Evolutionary conservation across 257 asterid species (phyloP), one percentile per base, ranked within the genome.

Genomic region (Linderniella brevidens): DNA sequence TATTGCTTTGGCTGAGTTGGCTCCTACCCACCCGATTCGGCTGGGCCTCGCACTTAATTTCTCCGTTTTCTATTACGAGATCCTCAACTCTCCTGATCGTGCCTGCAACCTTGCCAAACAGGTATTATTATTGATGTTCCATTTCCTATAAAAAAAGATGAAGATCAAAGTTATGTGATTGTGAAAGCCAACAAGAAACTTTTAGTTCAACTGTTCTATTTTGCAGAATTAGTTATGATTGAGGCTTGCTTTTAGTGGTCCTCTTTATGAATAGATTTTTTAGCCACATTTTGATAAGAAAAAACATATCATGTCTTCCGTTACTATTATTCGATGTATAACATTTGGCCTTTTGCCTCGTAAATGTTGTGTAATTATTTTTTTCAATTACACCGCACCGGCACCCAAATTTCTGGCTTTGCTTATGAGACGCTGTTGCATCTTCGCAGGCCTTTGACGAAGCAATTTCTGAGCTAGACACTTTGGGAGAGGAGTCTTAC

Each of bases 31-130:
- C 49, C 88, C 88, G n/a, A 78, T 78, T 25, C 68, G 88, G 56
- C 83, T 78, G 35, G 88, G 88, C 35, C 80, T 78, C 54, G 88
- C 83, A 41, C 83, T 78, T n/a, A 78, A 74, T 63, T 78, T 78
- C 64, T 78, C 88, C 0, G 83, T 78, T 50, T 78, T 78, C 74
- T 78, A 78, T 61, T 78, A 78, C 19, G 88, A 78, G 63, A 77
- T 77, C 56, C 80, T 77, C 3, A 71, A 60, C 50, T 66, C 83
- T 45, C 82, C 87, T 13, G 87, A 78, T 57, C 76, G 78, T 50
- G 88, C 88, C 51, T 74, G 88, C 64, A 74, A 53, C 58, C 83
- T 78, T 55, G 83, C 88, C 2, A 71, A 74, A 43, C 78, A 74
- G 83, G 88, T 78, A 58, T 12, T 15, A 58, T 12, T 15, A 35